A percentile compares a stretch with the other conserved stretches of the same genome.
These are phyloP conservation scores for Nitzschia putrida DNA, from an alignment of 108 stramenopile species.

Conservation along the genomic window DNA sequence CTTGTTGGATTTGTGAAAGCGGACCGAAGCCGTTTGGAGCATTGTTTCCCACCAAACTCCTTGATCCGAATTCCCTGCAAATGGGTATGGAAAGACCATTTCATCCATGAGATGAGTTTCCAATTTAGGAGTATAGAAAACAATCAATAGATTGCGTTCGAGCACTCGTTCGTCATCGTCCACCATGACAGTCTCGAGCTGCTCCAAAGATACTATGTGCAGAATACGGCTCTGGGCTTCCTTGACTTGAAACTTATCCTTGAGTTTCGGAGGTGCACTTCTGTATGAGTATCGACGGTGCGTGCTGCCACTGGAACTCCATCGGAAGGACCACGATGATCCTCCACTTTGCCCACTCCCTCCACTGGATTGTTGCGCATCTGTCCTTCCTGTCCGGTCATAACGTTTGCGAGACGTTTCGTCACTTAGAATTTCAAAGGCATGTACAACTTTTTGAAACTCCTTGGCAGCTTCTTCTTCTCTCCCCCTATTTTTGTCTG, in stretches of 20 bases:
- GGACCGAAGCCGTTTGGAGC: constrained; percentile 59
- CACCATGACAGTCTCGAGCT: constrained; percentile 63
- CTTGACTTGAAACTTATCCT: constrained; percentile 59
- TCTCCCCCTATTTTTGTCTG: constrained; percentile 75
- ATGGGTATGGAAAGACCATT: constrained; percentile 73
- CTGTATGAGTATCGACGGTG: constrained; percentile 3
- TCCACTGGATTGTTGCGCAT: constrained; percentile 9
- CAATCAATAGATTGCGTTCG: constrained; percentile 60
- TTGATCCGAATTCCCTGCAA: constrained; percentile 60
- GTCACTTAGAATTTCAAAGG: constrained; percentile 66
- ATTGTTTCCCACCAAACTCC: constrained; percentile 76
- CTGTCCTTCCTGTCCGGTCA: constrained; percentile 49
- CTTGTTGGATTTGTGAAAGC: constrained; percentile 53
- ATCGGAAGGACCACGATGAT: constrained; percentile 22
- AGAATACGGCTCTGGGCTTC: constrained; percentile 56
- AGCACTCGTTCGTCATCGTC: constrained; percentile 41
- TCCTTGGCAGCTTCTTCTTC: constrained; percentile 56
- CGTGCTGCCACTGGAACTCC: constrained; percentile 27
- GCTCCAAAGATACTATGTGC: constrained; percentile 62
- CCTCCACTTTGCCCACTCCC: constrained; percentile 14
- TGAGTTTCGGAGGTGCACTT: constrained; percentile 28
- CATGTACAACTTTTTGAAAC: constrained; percentile 66
- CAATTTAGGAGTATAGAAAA: constrained; percentile 46
- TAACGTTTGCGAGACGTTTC: constrained; percentile 36
- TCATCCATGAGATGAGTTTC: constrained; percentile 56